Conservation (phyloP, 176 grass and related monocot species). For the Oryza brachyantha region DNA sequence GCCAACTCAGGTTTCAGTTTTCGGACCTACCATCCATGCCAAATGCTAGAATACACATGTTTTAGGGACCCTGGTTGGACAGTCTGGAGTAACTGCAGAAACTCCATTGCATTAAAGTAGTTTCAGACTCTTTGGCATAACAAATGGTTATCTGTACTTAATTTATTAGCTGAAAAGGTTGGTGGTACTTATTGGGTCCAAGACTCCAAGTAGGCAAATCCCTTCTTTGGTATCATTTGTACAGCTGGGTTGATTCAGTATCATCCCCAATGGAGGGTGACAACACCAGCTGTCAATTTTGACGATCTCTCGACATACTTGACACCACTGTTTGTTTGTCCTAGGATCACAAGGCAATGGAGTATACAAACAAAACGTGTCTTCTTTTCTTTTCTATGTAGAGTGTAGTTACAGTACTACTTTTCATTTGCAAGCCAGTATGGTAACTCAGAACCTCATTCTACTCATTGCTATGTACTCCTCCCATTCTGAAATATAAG, state of each 20-base stretch:
- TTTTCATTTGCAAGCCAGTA: not conserved
- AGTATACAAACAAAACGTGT: not conserved
- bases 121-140: slow-evolving; percentile 14
- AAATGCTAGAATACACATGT: slow-evolving; percentile 15
- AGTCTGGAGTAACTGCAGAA: slow-evolving; percentile 17
- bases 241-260: slow-evolving; percentile 34
- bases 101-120: slow-evolving; percentile 5
- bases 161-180: slow-evolving; percentile 47
- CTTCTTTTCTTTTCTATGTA: not conserved
- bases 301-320: slow-evolving; percentile 2
- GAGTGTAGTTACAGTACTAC: not conserved
- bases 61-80: slow-evolving; percentile 7
- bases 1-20: not conserved
- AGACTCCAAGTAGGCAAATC: not conserved
- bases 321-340: slow-evolving; percentile 16
- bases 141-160: slow-evolving; percentile 21
- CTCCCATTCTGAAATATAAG: no score
- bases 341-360: slow-evolving; percentile 13
- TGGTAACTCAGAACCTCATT: not conserved
- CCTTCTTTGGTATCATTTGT: not conserved
- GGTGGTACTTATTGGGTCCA: slow-evolving; percentile 26
- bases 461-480: not conserved
- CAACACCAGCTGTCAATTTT: slow-evolving; percentile 23
- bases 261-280: not conserved
- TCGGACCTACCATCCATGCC: slow-evolving; percentile 32